A percentile compares a stretch with the other conserved stretches of the same genome.
Conservation (phyloP, 768 basidiomycete genomes). For the Suillus decipiens region DNA sequence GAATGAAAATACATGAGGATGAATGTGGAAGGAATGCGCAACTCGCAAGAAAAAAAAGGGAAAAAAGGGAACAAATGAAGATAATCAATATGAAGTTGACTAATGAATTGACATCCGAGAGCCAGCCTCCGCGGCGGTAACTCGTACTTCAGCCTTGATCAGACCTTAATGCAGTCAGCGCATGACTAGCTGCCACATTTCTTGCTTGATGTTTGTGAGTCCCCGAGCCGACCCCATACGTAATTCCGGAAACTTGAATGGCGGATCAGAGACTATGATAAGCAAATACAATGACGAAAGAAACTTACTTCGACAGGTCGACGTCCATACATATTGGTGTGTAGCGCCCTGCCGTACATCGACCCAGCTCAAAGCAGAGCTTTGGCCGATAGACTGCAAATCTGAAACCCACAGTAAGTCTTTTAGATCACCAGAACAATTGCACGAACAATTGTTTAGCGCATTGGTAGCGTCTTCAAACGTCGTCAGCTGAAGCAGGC, state of each 20-base stretch:
- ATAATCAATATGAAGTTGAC: background rate
- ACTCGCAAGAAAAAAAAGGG: conserved; percentile 2
- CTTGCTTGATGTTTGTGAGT: conserved; percentile 54
- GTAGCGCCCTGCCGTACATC: conserved; percentile 46
- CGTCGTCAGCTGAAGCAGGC: background rate
- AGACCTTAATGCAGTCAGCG: conserved; percentile 40
- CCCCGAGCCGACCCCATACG: conserved; percentile 51
- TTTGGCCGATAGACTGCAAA: conserved; percentile 48
- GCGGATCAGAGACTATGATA: conserved; percentile 16
- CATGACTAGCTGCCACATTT: conserved; percentile 35
- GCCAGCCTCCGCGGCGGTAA: background rate
- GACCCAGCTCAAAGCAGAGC: conserved; percentile 54
- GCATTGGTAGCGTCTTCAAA: conserved; percentile 30
- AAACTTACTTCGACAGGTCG: conserved; percentile 56
- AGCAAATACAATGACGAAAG: conserved; percentile 12
- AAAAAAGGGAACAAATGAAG: background rate
- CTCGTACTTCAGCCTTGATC: conserved; percentile 18
- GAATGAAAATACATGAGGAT: background rate
- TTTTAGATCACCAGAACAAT: background rate
- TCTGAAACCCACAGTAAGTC: conserved; percentile 37
- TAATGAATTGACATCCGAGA: background rate
- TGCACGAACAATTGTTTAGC: conserved; percentile 44
- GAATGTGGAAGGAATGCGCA: background rate
- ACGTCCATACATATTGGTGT: conserved; percentile 55
- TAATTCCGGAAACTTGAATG: conserved; percentile 49